phyloP scores from a whole-genome alignment of 495 filamentous ascomycete genomes.

The Cenococcum geophilum region DNA sequence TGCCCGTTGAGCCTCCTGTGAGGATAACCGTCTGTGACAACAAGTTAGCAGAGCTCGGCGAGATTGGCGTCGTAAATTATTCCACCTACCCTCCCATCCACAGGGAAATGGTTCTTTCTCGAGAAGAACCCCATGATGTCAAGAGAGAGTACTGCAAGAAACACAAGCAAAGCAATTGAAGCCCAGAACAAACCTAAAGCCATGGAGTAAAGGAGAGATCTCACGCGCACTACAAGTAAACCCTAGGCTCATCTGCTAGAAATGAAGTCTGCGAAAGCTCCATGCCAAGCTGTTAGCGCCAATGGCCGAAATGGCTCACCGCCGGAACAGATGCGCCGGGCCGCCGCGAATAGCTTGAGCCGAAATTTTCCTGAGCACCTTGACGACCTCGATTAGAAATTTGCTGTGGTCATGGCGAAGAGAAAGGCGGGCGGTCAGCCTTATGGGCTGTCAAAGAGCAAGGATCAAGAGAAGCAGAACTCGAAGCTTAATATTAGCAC shows the following conservation, averaged over 20 bases:
- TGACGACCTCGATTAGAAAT: not conserved
- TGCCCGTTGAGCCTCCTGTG: constrained; percentile 88
- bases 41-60: not conserved
- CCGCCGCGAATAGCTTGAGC: constrained; percentile 14
- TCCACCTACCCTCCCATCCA: constrained; percentile 63
- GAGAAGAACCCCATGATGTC: constrained; percentile 62
- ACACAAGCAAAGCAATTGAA: constrained; percentile 42
- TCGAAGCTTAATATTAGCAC: constrained; percentile 51
- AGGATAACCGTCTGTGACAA: constrained; percentile 65
- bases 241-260: no score
- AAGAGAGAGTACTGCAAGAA: constrained; percentile 39
- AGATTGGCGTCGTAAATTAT: not conserved
- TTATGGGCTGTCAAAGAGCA: constrained; percentile 33
- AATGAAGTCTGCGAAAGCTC: not conserved
- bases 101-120: constrained; percentile 68
- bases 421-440: constrained; percentile 59
- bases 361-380: constrained; percentile 3
- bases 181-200: constrained; percentile 36
- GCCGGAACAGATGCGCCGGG: constrained; percentile 9
- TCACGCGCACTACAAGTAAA: not conserved
- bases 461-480: constrained; percentile 45
- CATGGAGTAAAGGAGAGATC: constrained; percentile 20
- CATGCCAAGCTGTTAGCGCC: not conserved
- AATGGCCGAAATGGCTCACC: not conserved
- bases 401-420: constrained; percentile 56